phyloP scores from a whole-genome alignment of 139 green algal genomes.

The Picochlorum sp. region DNA sequence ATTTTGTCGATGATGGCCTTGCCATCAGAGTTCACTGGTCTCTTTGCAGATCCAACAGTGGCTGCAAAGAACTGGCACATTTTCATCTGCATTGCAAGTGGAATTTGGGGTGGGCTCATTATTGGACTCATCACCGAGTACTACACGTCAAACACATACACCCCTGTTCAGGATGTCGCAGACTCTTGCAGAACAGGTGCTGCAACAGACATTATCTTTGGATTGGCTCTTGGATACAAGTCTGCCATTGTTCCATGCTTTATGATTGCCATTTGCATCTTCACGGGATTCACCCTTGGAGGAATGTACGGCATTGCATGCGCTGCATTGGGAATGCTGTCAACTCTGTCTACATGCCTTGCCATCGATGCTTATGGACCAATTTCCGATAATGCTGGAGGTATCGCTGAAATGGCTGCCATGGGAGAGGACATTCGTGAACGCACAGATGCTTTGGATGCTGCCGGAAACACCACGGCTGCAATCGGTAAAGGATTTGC shows the following conservation, averaged over 20 bases:
- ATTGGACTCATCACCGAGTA: slow-evolving; percentile 96
- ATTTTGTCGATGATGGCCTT: slow-evolving; percentile 41
- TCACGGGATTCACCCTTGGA: slow-evolving; percentile 66
- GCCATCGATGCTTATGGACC: slow-evolving; percentile 95
- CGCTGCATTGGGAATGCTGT: slow-evolving; percentile 92
- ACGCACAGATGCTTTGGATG: slow-evolving; percentile 92
- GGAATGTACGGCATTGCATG: slow-evolving; percentile 95
- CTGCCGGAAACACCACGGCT: slow-evolving; percentile 96
- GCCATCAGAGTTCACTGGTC: slow-evolving; percentile 51
- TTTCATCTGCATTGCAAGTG: slow-evolving; percentile 82
- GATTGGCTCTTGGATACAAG: slow-evolving; percentile 96
- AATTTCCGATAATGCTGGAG: slow-evolving; percentile 92
- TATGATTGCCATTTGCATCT: slow-evolving; percentile 84
- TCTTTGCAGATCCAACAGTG: slow-evolving; percentile 48
- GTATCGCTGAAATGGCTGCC: slow-evolving; percentile 96
- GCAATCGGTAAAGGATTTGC: slow-evolving; percentile 98
- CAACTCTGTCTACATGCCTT: slow-evolving; percentile 85
- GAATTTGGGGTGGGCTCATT: slow-evolving; percentile 92
- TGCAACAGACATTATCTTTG: slow-evolving; percentile 98
- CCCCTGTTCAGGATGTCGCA: slow-evolving; percentile 72
- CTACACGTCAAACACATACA: slow-evolving; percentile 91
- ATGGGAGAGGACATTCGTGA: slow-evolving; percentile 97
- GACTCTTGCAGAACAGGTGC: slow-evolving; percentile 91
- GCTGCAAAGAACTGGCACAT: slow-evolving; percentile 85
- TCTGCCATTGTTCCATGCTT: slow-evolving; percentile 87